These are phyloP conservation scores for Aspergillus affinis DNA, from an alignment of 495 filamentous ascomycete genomes.

Conservation along the genomic window DNA sequence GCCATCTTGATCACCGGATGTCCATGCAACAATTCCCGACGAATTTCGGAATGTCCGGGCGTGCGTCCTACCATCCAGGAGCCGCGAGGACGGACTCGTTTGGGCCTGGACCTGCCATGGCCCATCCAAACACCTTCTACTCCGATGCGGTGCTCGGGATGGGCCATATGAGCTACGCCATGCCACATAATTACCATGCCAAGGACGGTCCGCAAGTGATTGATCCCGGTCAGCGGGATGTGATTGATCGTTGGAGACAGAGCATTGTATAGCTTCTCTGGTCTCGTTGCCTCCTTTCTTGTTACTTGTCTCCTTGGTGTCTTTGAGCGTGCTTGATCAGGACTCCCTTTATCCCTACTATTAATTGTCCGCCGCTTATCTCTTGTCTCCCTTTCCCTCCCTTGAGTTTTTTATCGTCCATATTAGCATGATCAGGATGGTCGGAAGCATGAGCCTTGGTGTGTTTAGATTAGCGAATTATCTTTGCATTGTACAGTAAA, in stretches of 20 bases:
- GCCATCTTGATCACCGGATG: constrained; percentile 27
- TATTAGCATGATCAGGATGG: constrained; percentile 1
- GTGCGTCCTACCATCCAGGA: constrained; percentile 18
- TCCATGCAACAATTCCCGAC: constrained; percentile 36
- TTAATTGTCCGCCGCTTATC: neutral
- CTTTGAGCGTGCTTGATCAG: neutral
- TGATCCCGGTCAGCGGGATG: constrained; percentile 64
- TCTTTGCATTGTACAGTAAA: constrained; percentile 6
- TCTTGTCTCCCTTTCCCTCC: neutral
- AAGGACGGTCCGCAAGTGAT: constrained; percentile 34
- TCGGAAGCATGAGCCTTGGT: neutral
- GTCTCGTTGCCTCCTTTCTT: constrained; percentile 14
- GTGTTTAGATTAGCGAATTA: constrained; percentile 14
- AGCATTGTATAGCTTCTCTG: constrained; percentile 52
- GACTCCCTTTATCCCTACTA: neutral
- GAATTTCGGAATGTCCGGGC: constrained; percentile 17
- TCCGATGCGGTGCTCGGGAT: constrained; percentile 34
- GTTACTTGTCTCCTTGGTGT: constrained; percentile 10
- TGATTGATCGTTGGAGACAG: constrained; percentile 90
- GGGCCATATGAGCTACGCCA: constrained; percentile 37
- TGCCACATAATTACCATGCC: constrained; percentile 29
- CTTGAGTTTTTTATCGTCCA: neutral
- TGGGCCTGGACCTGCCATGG: constrained; percentile 29
- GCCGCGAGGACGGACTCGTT: constrained; percentile 23
- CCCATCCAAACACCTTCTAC: constrained; percentile 31